Percentiles rank a stretch among this genome's conserved stretches.
Conservation (phyloP, 192 early-diverging fungal species). For the Podochytrium sp. region DNA sequence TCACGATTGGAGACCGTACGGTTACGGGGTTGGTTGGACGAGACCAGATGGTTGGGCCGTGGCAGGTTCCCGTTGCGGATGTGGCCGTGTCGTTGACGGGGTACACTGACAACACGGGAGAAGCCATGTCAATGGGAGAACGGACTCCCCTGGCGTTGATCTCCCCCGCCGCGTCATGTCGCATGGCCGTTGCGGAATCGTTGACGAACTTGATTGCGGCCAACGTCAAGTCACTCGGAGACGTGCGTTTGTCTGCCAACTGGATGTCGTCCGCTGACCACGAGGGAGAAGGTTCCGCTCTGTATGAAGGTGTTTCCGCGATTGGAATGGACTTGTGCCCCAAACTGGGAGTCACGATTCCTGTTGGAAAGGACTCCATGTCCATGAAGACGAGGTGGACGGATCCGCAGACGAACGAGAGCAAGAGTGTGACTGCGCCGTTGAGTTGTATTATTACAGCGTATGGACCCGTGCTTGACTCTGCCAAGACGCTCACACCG, state of each 20-base stretch:
- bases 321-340: slow-evolving; percentile 94
- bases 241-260: slow-evolving; percentile 90
- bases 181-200: slow-evolving; percentile 97
- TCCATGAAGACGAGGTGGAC: slow-evolving; percentile 97
- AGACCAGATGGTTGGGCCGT: slow-evolving; percentile 98
- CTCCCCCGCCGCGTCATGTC: slow-evolving; percentile 84
- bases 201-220: slow-evolving; percentile 92
- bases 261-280: slow-evolving; percentile 97
- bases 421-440: slow-evolving; percentile 80
- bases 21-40: slow-evolving; percentile 93
- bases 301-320: slow-evolving; percentile 93
- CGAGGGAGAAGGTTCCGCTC: slow-evolving; percentile 86
- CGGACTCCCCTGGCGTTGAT: slow-evolving; percentile 86
- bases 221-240: slow-evolving; percentile 69
- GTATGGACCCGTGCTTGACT: slow-evolving; percentile 87
- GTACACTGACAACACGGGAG: slow-evolving; percentile 77
- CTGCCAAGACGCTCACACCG: slow-evolving; percentile 87
- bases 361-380: slow-evolving; percentile 99
- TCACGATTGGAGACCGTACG: slow-evolving; percentile 97
- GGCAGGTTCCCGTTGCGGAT: slow-evolving; percentile 95
- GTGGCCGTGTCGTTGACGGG: slow-evolving; percentile 89
- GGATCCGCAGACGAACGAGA: slow-evolving; percentile 43
- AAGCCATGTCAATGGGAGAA: slow-evolving; percentile 99
- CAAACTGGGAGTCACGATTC: slow-evolving; percentile 88
- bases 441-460: slow-evolving; percentile 92